Percentiles rank a stretch among this genome's conserved stretches.
These are phyloP conservation scores for Skeletonema menzelii DNA, from an alignment of 108 stramenopile species.

Conservation along the genomic window DNA sequence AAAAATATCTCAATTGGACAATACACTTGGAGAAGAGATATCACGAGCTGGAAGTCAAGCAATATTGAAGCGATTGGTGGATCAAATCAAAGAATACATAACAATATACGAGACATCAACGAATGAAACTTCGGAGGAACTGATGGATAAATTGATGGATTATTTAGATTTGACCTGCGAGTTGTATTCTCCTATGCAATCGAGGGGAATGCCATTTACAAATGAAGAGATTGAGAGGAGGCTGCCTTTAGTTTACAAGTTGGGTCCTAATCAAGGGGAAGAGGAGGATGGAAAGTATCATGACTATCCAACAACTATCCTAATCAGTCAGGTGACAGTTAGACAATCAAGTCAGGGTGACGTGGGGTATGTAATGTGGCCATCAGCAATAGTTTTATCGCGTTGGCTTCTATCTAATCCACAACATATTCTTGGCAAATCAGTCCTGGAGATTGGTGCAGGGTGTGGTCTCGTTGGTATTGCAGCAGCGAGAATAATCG, in stretches of 20 bases:
- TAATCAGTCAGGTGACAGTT: constrained; percentile 71
- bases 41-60: constrained; percentile 54
- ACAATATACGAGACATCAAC: constrained; percentile 23
- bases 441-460: background rate
- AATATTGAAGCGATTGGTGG: constrained; percentile 46
- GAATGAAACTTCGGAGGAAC: constrained; percentile 38
- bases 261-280: constrained; percentile 1
- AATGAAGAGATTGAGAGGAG: constrained; percentile 55
- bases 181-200: constrained; percentile 40
- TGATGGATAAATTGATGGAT: constrained; percentile 70
- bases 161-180: constrained; percentile 73
- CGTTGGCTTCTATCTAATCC: constrained; percentile 69
- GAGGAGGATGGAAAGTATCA: background rate
- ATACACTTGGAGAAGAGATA: constrained; percentile 66
- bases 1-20: constrained; percentile 51
- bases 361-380: constrained; percentile 91
- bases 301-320: constrained; percentile 34
- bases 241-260: constrained; percentile 61
- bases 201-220: constrained; percentile 50
- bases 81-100: constrained; percentile 15
- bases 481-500: constrained; percentile 55
- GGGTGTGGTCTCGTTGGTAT: constrained; percentile 53
- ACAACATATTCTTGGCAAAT: constrained; percentile 15
- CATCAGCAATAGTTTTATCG: constrained; percentile 75
- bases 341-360: constrained; percentile 78